Conservation (phyloP, 129 eudicot genomes). For the Arctium minus region DNA sequence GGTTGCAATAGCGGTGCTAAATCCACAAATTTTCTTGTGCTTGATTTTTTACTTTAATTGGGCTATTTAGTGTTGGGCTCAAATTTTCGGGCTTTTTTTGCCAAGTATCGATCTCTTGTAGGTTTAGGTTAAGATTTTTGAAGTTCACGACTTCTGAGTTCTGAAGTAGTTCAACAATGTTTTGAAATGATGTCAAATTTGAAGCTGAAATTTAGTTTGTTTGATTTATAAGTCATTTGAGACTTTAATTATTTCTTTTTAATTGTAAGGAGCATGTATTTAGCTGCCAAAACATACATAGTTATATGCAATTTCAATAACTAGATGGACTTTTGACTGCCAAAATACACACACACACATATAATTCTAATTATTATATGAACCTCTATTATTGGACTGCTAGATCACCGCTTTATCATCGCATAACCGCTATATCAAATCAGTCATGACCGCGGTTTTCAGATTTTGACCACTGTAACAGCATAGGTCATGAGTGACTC, state of each 20-base stretch:
- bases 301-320: neutral
- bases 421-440: too few species aligned
- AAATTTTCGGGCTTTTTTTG: neutral
- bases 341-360: too few species aligned
- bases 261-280: neutral
- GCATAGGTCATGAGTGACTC: neutral
- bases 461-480: too few species aligned
- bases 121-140: neutral
- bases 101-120: neutral
- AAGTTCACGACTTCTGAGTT: neutral
- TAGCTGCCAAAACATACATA: neutral
- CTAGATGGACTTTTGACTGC: neutral
- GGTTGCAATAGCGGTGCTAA: neutral
- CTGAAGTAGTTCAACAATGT: neutral
- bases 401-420: too few species aligned
- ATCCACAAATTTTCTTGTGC: neutral
- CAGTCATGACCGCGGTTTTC: too few species aligned
- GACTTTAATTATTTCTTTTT: neutral
- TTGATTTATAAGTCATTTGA: neutral
- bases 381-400: too few species aligned
- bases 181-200: neutral
- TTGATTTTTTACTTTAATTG: neutral
- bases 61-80: neutral
- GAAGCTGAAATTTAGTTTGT: neutral
- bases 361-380: too few species aligned